These are phyloP conservation scores for Trypanosoma mega DNA, from an alignment of 208 protist genomes.

Conservation along the genomic window DNA sequence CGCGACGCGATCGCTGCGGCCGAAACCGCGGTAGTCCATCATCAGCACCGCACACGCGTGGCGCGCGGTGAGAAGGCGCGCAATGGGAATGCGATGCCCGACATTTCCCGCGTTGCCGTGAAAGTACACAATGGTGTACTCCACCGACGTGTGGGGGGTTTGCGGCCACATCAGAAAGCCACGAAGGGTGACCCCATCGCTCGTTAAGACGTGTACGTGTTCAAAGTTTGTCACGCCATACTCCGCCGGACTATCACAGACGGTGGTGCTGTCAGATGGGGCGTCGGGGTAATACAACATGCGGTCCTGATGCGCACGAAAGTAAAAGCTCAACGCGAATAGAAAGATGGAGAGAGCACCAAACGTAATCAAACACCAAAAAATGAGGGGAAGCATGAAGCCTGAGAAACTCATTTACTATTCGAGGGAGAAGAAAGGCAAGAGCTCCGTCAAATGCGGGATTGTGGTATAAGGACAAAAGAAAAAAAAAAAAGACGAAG, in stretches of 20 bases:
- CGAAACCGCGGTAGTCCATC: conserved; percentile 92
- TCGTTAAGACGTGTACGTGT: conserved; percentile 54
- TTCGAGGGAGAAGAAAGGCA: background rate
- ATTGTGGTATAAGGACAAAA: background rate
- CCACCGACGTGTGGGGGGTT: conserved; percentile 15
- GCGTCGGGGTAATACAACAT: conserved; percentile 72
- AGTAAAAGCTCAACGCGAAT: conserved; percentile 25
- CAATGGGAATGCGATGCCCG: conserved; percentile 79
- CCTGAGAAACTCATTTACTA: conserved; percentile 16
- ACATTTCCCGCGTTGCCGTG: conserved; percentile 93
- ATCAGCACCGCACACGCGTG: conserved; percentile 79
- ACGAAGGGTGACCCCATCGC: conserved; percentile 62
- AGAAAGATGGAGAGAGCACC: conserved; percentile 26
- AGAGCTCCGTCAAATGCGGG: background rate
- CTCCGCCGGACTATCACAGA: conserved; percentile 58
- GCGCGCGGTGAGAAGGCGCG: conserved; percentile 41
- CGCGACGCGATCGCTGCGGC: conserved; percentile 51
- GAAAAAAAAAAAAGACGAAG: background rate
- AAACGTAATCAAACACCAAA: conserved; percentile 19
- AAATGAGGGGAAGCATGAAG: conserved; percentile 12
- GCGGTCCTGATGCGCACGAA: conserved; percentile 41
- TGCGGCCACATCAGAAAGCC: conserved; percentile 78
- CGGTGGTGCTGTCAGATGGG: conserved; percentile 50
- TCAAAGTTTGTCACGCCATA: conserved; percentile 58
- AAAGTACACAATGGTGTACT: conserved; percentile 85